Base-by-base conservation (phyloP, 129 eudicot species). In the Escallonia rubra region DNA sequence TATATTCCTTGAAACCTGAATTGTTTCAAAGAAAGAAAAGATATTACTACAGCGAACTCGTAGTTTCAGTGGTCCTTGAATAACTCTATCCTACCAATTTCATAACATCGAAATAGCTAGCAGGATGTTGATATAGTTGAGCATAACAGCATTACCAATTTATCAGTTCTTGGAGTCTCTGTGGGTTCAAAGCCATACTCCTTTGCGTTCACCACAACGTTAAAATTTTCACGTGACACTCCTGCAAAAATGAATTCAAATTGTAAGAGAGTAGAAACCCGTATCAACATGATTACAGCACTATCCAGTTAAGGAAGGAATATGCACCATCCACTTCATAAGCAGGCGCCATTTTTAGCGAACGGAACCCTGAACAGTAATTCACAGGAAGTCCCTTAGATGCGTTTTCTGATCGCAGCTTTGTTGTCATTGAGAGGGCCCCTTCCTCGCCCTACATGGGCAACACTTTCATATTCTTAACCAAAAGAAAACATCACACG, bases 141-240 rank as follows among this genome's bases (percentile, higher is more conserved):
- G 34, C 34, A 23, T 23, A 23, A 23, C 34, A 60, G 51, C n/a
- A 71, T 76, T 87, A 94, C 99, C 71, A 91, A 87, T 85, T 89
- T 86, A 85, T 94, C 99, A 13, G 99, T 90, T 81, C 99, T 90
- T 55, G 99, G 99, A 59, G 99, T 94, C 15, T 90, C 99, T 0
- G 90, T 67, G 67, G 97, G 82, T 75, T 82, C 89, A 78, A 94
- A 70, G 72, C 96, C 96, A 63, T 89, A 83, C 57, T 90, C 87
- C 53, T 68, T 79, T 41, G 99, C 96, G 43, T 90, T 86, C 71
- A 90, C 96, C 65, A 76, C 90, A 41, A 87, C 43, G 39, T 81
- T 81, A 67, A 94, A 87, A 69, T 63, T 86, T 72, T 94, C 93
- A 71, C 92, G 96, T 41, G 97, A 94, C n/a, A 94, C 97, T 10